phyloP scores from a whole-genome alignment of 306 rosid genomes.

The Benincasa hispida region DNA sequence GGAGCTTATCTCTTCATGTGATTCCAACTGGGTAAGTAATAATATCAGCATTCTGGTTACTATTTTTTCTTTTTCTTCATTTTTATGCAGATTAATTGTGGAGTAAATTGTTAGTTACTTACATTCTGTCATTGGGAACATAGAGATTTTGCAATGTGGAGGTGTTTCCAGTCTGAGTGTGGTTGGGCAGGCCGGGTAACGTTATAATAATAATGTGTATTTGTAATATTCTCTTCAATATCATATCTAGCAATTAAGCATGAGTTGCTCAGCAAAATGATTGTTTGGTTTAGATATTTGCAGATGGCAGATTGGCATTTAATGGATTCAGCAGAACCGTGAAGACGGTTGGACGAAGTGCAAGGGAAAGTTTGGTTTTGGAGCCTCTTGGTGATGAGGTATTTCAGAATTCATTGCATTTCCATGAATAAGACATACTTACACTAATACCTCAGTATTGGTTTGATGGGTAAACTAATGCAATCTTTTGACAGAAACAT shows the following conservation, averaged over 20 bases:
- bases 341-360: slow-evolving; percentile 20
- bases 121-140: slow-evolving; percentile 10
- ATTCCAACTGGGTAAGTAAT: slow-evolving; percentile 39
- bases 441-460: not conserved
- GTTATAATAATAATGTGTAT: not conserved
- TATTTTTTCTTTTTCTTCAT: not conserved
- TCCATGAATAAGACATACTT: not conserved
- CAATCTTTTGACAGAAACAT: not conserved
- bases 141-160: slow-evolving; percentile 86
- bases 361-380: slow-evolving; percentile 47
- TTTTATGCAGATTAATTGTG: slow-evolving; percentile 8
- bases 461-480: not conserved
- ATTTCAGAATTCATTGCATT: not conserved
- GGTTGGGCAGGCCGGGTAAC: slow-evolving; percentile 81
- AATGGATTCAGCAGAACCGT: slow-evolving; percentile 13
- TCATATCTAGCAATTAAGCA: not conserved
- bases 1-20: slow-evolving; percentile 82
- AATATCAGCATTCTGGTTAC: slow-evolving; percentile 4
- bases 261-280: slow-evolving; percentile 5
- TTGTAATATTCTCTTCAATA: slow-evolving; percentile 4
- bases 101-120: not conserved
- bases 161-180: slow-evolving; percentile 65
- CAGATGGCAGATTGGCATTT: slow-evolving; percentile 31
- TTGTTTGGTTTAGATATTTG: slow-evolving; percentile 40
- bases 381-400: slow-evolving; percentile 70